A percentile compares a stretch with the other conserved stretches of the same genome.
Evolutionary conservation across 352 stramenopile genomes (phyloP).

Genomic region (Phytophthora pinifolia): DNA sequence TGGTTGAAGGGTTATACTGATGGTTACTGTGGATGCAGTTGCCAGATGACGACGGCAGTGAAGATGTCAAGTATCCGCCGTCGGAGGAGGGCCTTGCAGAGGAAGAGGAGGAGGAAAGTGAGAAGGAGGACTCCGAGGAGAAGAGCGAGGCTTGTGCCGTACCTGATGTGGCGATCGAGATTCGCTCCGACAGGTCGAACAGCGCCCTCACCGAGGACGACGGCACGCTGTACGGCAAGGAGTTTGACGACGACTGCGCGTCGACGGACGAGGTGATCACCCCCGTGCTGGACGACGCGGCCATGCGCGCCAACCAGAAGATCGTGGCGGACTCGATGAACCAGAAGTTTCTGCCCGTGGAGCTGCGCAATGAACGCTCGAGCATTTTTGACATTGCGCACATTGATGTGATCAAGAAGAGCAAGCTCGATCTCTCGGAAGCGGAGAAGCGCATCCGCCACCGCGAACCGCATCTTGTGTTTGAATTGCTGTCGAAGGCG

Average conservation of each 20-base stretch:
- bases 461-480: slow-evolving; percentile 79
- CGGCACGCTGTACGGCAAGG: slow-evolving; percentile 80
- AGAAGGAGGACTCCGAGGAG: slow-evolving; percentile 44
- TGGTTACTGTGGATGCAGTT: slow-evolving; percentile 33
- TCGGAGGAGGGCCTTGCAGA: slow-evolving; percentile 31
- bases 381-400: slow-evolving; percentile 72
- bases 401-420: slow-evolving; percentile 83
- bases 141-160: slow-evolving; percentile 24
- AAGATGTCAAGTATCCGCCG: slow-evolving; percentile 12
- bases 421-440: slow-evolving; percentile 77
- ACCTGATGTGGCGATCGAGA: slow-evolving; percentile 30
- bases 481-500: slow-evolving; percentile 79
- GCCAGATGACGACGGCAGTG: slow-evolving; percentile 42
- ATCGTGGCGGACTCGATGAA: slow-evolving; percentile 85
- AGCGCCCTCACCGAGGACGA: slow-evolving; percentile 75
- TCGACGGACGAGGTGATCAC: slow-evolving; percentile 58
- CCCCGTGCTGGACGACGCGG: slow-evolving; percentile 53
- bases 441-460: slow-evolving; percentile 84
- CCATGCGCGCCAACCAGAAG: slow-evolving; percentile 65
- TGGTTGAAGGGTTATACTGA: background rate
- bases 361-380: slow-evolving; percentile 55
- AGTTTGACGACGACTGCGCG: slow-evolving; percentile 59
- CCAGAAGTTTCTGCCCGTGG: slow-evolving; percentile 72
- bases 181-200: slow-evolving; percentile 61
- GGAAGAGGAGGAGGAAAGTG: slow-evolving; percentile 38